phyloP scores from a whole-genome alignment of 371 early-diverging fungal genomes.

The Choanephora cucurbitarum region DNA sequence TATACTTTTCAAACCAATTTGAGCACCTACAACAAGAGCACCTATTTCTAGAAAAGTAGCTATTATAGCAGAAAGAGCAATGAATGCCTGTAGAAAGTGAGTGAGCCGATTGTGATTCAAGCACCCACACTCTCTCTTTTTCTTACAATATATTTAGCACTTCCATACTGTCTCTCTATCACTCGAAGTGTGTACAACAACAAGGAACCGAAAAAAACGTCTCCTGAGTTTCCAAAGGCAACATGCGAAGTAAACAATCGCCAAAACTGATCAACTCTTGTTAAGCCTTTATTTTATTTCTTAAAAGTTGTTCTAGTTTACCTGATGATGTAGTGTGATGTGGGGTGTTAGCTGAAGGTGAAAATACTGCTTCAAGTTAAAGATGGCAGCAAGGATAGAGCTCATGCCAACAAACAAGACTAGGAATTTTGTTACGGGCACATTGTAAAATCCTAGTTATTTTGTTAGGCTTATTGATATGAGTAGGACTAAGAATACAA shows the following conservation, averaged over 20 bases:
- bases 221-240: slow-evolving; percentile 65
- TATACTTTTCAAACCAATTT: slow-evolving; percentile 53
- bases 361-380: slow-evolving; percentile 56
- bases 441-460: slow-evolving; percentile 63
- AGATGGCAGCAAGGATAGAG: slow-evolving; percentile 59
- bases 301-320: slow-evolving; percentile 18
- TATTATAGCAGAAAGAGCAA: slow-evolving; percentile 51
- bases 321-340: slow-evolving; percentile 68
- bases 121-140: background rate
- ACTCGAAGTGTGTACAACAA: slow-evolving; percentile 68
- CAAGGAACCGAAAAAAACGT: slow-evolving; percentile 68
- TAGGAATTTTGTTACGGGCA: slow-evolving; percentile 68
- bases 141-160: slow-evolving; percentile 65
- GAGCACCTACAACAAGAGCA: slow-evolving; percentile 47
- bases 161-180: slow-evolving; percentile 75
- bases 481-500: background rate
- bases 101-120: background rate
- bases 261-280: slow-evolving; percentile 50
- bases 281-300: background rate
- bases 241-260: slow-evolving; percentile 60
- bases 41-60: slow-evolving; percentile 61
- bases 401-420: slow-evolving; percentile 57
- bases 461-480: background rate
- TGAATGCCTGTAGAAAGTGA: slow-evolving; percentile 51
- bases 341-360: slow-evolving; percentile 71